Evolutionary conservation across 108 stramenopile genomes (phyloP), one percentile per base, ranked within the genome.

Genomic region (Pseudonitzschia pungens): DNA sequence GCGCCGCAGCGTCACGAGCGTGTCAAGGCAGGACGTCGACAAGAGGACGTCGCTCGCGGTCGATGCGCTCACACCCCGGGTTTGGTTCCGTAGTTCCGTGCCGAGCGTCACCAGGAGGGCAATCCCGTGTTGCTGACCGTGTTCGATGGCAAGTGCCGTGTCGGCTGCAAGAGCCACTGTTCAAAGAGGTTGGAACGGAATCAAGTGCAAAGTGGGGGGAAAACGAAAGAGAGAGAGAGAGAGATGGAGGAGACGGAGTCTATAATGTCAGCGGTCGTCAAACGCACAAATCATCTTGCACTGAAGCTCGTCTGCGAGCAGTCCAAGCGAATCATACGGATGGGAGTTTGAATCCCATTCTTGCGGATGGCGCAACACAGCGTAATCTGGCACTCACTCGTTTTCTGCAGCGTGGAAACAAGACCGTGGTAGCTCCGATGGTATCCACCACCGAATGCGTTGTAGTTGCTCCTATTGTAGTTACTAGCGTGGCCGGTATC

Each of bases 131-230:
- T 44, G 36, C 22, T 40, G 43, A 22, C 14, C 27, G 43, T 50
- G n/a, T 50, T 78, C 48, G 21, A 78, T 50, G 1, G 77, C 71
- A 18, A 54, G 40, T 16, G 52, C 65, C 42, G 77, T 72, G 27
- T 78, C 77, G 29, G 64, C 63, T 33, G 77, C 66, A 33, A 72
- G 21, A 14, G 77, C 77, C 41, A 78, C 77, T 78, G 26, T 36
- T 1, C 28, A 24, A 15, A 20, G 21, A 68, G 20, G n/a, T 4
- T 3, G 9, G 18, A 40, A 62, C 22, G 15, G 29, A 58, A 27
- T 0, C 24, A 0, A 4, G 57, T 48, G 45, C 45, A 12, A 14
- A 12, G 2, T 2, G 45, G 10, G 45, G 10, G 14, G 45, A 18
- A 48, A 48, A 16, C 8, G 45, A 18, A 12, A 18, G 45, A 48